These are phyloP conservation scores for Eucalyptus pauciflora DNA, from an alignment of 345 rosid species.

Conservation along the genomic window DNA sequence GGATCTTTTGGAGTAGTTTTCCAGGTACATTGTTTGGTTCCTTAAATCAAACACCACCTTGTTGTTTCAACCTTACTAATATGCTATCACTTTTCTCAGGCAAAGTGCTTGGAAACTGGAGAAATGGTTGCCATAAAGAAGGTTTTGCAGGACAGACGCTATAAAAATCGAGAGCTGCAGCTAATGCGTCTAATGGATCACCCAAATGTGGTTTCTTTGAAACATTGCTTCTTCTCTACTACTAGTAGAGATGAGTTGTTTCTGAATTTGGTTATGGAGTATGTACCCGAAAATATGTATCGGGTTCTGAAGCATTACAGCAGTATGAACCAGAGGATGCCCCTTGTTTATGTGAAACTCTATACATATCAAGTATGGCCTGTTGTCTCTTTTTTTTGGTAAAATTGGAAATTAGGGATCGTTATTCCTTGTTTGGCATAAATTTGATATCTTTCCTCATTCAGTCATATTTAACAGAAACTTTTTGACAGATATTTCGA, in stretches of 20 bases:
- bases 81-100: constrained; percentile 11
- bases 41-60: neutral
- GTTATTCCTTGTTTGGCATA: neutral
- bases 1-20: constrained; percentile 87
- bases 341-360: constrained; percentile 46
- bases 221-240: constrained; percentile 53
- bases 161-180: constrained; percentile 56
- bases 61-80: neutral
- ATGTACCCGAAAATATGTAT: constrained; percentile 47
- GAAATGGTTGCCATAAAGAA: constrained; percentile 55
- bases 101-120: constrained; percentile 49
- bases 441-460: neutral
- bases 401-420: neutral
- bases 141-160: constrained; percentile 48
- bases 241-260: constrained; percentile 48
- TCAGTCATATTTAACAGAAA: neutral
- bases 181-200: constrained; percentile 53
- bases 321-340: constrained; percentile 45
- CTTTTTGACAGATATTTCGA: constrained; percentile 58
- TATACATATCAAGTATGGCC: constrained; percentile 43
- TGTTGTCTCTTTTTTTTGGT: neutral
- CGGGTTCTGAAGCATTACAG: constrained; percentile 41
- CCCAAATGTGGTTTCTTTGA: constrained; percentile 42
- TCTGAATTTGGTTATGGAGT: constrained; percentile 47
- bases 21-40: constrained; percentile 31